These are phyloP conservation scores for Limtongia smithiae DNA, from an alignment of 805 yeast species.

Conservation along the genomic window DNA sequence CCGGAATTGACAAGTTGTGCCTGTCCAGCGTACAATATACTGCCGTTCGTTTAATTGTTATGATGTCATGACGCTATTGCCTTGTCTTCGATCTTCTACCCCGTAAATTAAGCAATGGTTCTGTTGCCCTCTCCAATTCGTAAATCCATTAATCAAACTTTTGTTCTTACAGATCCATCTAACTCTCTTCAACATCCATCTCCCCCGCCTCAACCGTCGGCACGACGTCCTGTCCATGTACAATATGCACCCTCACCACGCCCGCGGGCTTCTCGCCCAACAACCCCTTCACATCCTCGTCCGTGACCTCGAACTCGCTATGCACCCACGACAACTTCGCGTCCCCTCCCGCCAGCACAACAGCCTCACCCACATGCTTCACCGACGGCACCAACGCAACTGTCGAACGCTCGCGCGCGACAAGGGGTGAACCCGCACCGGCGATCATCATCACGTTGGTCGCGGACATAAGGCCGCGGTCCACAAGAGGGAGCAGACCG, in stretches of 20 bases:
- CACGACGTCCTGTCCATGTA: slow-evolving; percentile 1
- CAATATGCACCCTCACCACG: slow-evolving; percentile 1
- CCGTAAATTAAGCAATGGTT: neutral
- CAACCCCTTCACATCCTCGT: slow-evolving; percentile 35
- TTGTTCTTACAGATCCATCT: neutral
- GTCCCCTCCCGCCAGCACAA: slow-evolving; percentile 79
- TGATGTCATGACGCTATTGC: neutral
- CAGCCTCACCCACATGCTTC: slow-evolving; percentile 48
- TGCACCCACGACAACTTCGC: slow-evolving; percentile 85
- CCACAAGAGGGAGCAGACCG: slow-evolving; percentile 21
- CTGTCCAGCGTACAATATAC: neutral
- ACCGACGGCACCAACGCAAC: slow-evolving; percentile 52
- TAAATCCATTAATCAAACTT: neutral
- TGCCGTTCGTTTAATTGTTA: slow-evolving; percentile 1
- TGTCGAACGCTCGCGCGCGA: slow-evolving; percentile 76
- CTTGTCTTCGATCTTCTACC: neutral
- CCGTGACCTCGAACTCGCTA: slow-evolving; percentile 62
- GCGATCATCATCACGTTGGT: slow-evolving; percentile 16
- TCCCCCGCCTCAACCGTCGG: neutral
- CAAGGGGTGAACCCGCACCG: slow-evolving; percentile 45
- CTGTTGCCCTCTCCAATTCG: neutral
- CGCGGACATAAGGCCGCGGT: slow-evolving; percentile 11
- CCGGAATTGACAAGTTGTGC: neutral
- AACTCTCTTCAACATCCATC: neutral
- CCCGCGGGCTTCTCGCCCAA: slow-evolving; percentile 2